These are phyloP conservation scores for Naganishia vaughanmartiniae DNA, from an alignment of 768 basidiomycete genomes.

Conservation along the genomic window DNA sequence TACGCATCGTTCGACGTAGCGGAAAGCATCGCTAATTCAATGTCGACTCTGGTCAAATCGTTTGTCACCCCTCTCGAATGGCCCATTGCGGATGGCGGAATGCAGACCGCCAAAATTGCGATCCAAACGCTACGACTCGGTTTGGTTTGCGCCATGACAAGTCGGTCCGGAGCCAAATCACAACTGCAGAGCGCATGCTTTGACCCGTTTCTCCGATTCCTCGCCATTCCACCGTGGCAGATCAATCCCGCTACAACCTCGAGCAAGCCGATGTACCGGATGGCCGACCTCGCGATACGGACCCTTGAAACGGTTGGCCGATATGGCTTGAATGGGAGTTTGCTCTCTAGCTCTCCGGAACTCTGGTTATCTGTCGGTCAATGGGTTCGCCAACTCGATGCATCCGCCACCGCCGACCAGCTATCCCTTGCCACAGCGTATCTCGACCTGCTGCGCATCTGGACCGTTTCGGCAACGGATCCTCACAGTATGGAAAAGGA, in stretches of 20 bases:
- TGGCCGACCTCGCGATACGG: conserved; percentile 59
- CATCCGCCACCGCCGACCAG: conserved; percentile 44
- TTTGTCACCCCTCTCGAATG: conserved; percentile 31
- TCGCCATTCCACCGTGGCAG: conserved; percentile 57
- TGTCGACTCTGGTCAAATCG: conserved; percentile 12
- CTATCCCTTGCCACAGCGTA: conserved; percentile 59
- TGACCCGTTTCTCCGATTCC: conserved; percentile 73
- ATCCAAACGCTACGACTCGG: not conserved
- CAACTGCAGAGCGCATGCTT: conserved; percentile 41
- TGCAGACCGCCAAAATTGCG: not conserved
- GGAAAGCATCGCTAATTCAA: conserved; percentile 11
- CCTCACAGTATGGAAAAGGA: conserved; percentile 81
- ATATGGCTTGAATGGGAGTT: conserved; percentile 72
- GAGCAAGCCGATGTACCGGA: conserved; percentile 52
- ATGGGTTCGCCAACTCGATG: conserved; percentile 6
- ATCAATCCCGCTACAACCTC: conserved; percentile 48
- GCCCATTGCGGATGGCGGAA: conserved; percentile 23
- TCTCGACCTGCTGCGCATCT: conserved; percentile 63
- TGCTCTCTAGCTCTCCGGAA: conserved; percentile 9
- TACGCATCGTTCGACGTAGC: conserved; percentile 31
- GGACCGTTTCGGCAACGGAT: conserved; percentile 81
- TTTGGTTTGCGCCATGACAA: conserved; percentile 16
- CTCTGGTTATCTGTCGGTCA: conserved; percentile 20
- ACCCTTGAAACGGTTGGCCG: conserved; percentile 66
- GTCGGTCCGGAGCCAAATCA: conserved; percentile 1